Conservation (phyloP, 306 rosid species). For the Cajanus cajan region DNA sequence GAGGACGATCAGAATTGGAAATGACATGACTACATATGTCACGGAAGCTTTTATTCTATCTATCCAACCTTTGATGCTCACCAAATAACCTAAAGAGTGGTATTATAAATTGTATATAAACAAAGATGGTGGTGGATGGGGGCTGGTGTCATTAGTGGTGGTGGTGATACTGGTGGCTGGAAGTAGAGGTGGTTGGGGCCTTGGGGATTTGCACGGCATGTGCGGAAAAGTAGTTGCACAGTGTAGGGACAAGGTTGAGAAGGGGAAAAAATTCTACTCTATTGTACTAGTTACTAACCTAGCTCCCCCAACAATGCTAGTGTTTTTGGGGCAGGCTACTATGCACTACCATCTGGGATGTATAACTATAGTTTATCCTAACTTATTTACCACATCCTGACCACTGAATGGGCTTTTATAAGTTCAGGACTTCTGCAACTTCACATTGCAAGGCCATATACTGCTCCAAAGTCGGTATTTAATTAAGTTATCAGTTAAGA, state of each 20-base stretch:
- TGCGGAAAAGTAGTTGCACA: neutral
- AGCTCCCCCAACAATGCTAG: too few relatives aligned
- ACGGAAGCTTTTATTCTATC: neutral
- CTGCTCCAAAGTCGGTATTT: neutral
- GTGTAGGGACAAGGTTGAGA: neutral
- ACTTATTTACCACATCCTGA: too few relatives aligned
- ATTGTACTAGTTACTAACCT: neutral
- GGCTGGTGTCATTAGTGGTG: neutral
- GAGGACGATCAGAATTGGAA: neutral
- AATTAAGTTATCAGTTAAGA: neutral
- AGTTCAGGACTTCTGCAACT: neutral
- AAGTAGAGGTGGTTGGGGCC: neutral
- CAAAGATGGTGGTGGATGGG: neutral
- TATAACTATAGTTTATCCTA: too few relatives aligned
- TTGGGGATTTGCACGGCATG: neutral
- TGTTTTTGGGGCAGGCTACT: neutral
- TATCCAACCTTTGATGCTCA: neutral
- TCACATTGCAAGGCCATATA: neutral
- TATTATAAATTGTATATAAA: neutral
- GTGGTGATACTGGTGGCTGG: neutral
- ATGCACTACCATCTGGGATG: too few relatives aligned
- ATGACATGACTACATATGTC: neutral
- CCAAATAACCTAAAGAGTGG: neutral
- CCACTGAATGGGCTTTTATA: neutral
- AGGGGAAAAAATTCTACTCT: too few relatives aligned